Conservation (phyloP, 768 basidiomycete species). For the Rhizopogon vinicolor region DNA sequence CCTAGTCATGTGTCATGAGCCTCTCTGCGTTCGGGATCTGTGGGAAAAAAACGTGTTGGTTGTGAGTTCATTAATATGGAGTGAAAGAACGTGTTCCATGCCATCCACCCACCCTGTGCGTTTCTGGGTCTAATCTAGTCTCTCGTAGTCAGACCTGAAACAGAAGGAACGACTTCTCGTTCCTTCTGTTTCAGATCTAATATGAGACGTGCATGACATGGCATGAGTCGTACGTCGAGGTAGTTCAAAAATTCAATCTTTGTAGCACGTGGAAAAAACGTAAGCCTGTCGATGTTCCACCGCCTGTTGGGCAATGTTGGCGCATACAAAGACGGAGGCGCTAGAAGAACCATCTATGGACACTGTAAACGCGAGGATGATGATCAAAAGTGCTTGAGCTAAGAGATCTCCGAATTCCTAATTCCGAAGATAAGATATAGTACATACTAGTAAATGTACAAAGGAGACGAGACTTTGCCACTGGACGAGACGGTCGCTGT, state of each 20-base stretch:
- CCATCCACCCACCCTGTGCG: slow-evolving; percentile 93
- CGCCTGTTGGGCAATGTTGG: slow-evolving; percentile 32
- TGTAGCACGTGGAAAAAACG: slow-evolving; percentile 93
- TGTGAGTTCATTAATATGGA: slow-evolving; percentile 2
- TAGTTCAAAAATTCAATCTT: slow-evolving; percentile 49
- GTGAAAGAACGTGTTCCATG: slow-evolving; percentile 27
- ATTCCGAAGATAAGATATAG: slow-evolving; percentile 24
- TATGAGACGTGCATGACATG: too few species aligned
- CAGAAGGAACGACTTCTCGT: too few species aligned
- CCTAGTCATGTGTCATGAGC: slow-evolving; percentile 28
- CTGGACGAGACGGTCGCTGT: slow-evolving; percentile 27
- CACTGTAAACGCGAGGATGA: not conserved
- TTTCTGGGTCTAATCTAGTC: slow-evolving; percentile 71
- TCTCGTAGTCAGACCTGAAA: too few species aligned
- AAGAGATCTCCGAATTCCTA: slow-evolving; percentile 15
- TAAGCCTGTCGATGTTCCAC: slow-evolving; percentile 66
- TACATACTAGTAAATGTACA: too few species aligned
- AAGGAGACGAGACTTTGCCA: slow-evolving; percentile 20
- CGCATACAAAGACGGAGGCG: slow-evolving; percentile 56
- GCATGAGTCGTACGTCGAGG: too few species aligned
- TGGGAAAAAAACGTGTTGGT: not conserved
- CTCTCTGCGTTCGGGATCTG: slow-evolving; percentile 85
- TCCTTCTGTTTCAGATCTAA: too few species aligned
- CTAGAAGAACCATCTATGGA: not conserved
- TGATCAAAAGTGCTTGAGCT: not conserved